A percentile compares a stretch with the other conserved stretches of the same genome.
Evolutionary conservation across 2,329 filamentous ascomycete species (phyloP).

Genomic region (Corinectria fuckeliana): DNA sequence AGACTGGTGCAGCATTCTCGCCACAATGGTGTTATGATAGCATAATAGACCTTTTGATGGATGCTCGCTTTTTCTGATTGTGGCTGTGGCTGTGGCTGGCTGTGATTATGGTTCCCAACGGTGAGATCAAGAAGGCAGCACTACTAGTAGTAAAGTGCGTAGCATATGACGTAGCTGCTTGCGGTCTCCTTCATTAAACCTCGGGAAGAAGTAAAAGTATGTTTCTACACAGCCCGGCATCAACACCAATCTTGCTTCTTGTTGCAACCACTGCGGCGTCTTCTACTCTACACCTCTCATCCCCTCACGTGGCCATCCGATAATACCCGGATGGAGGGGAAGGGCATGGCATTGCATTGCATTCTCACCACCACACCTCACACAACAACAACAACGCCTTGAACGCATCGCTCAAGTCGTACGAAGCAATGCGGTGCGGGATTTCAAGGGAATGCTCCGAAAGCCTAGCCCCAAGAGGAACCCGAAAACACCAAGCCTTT

Average conservation of each 20-base stretch:
- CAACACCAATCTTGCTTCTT: too few species aligned
- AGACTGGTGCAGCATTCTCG: background rate
- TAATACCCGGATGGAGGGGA: conserved; percentile 21
- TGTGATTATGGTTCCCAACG: background rate
- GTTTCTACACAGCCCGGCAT: background rate
- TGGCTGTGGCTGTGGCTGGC: background rate
- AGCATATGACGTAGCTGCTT: background rate
- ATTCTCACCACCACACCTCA: background rate
- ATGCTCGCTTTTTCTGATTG: background rate
- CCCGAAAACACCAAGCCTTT: conserved; percentile 28
- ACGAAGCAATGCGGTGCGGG: conserved; percentile 9
- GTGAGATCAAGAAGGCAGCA: too few species aligned
- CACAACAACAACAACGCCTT: background rate
- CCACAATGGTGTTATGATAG: too few species aligned
- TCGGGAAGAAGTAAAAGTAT: background rate
- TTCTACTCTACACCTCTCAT: conserved; percentile 21
- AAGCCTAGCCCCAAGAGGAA: conserved; percentile 18
- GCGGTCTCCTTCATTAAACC: background rate
- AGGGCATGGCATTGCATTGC: background rate
- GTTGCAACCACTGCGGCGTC: conserved; percentile 17
- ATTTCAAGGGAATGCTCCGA: conserved; percentile 10
- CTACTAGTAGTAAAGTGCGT: background rate
- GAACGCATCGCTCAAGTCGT: too few species aligned
- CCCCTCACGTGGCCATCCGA: conserved; percentile 32
- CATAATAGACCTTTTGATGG: too few species aligned